Conservation (phyloP, 2,329 filamentous ascomycete genomes). For the Colletotrichum theobromicola region DNA sequence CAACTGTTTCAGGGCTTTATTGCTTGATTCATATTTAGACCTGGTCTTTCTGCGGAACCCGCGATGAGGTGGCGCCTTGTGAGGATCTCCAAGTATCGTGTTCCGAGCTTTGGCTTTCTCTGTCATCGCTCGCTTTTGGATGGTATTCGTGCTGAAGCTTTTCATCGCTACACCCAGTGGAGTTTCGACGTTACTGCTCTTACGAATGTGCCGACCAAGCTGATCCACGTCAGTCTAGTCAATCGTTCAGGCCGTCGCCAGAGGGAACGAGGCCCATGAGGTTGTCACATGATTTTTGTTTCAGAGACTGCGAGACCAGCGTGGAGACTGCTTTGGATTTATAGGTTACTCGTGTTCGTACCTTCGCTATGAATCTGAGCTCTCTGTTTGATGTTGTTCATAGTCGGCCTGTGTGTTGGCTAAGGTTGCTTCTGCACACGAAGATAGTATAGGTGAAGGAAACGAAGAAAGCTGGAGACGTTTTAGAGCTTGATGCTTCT, state of each 20-base stretch:
- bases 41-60: rapidly evolving
- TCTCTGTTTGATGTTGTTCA: too few relatives aligned
- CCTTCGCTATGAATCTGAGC: not conserved
- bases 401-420: not conserved
- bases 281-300: too few relatives aligned
- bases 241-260: not conserved
- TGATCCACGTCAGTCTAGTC: not conserved
- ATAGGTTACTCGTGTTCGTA: not conserved
- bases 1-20: not conserved
- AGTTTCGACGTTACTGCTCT: rapidly evolving
- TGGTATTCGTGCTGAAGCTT: not conserved
- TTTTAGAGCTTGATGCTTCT: not conserved
- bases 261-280: not conserved
- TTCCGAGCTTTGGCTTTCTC: not conserved
- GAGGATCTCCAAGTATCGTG: not conserved
- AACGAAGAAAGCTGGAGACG: rapidly evolving
- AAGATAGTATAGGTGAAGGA: not conserved
- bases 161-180: not conserved
- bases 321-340: not conserved
- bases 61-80: not conserved
- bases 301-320: not conserved
- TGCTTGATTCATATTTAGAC: rapidly evolving
- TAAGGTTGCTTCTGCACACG: not conserved
- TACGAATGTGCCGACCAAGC: not conserved
- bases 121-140: not conserved